These are phyloP conservation scores for Oryza brachyantha DNA, from an alignment of 176 grass and related monocot species.

Conservation along the genomic window DNA sequence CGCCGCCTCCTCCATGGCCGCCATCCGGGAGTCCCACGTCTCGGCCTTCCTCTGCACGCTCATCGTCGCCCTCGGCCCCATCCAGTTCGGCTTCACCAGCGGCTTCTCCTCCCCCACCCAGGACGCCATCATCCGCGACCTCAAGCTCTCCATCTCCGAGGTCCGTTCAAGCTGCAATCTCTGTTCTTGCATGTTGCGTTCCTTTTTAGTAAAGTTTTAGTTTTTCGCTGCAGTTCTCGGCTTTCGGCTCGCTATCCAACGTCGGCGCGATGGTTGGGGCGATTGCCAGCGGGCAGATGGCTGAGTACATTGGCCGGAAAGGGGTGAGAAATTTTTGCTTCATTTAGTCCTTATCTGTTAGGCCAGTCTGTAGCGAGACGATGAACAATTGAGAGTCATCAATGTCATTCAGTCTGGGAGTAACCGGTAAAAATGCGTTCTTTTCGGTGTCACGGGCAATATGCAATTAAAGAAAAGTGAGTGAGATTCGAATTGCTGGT, in stretches of 20 bases:
- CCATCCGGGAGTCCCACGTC: slow-evolving; percentile 20
- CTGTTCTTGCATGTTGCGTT: neutral
- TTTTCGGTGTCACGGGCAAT: neutral
- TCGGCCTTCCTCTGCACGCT: slow-evolving; percentile 80
- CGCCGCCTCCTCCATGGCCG: slow-evolving; percentile 47
- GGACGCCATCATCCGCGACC: slow-evolving; percentile 66
- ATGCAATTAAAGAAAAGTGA: neutral
- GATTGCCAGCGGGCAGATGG: slow-evolving; percentile 88
- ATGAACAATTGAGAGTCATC: neutral
- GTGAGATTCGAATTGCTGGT: neutral
- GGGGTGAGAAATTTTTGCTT: slow-evolving; percentile 46
- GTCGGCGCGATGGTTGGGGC: slow-evolving; percentile 92
- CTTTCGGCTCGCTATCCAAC: slow-evolving; percentile 80
- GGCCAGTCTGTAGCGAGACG: neutral
- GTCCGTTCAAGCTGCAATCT: neutral
- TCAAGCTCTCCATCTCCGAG: slow-evolving; percentile 78
- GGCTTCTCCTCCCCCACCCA: slow-evolving; percentile 88
- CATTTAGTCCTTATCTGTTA: neutral
- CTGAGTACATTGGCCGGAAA: slow-evolving; percentile 85
- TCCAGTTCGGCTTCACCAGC: slow-evolving; percentile 80
- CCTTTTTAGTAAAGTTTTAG: neutral
- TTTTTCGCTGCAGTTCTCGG: slow-evolving; percentile 52
- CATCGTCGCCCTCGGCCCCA: slow-evolving; percentile 69
- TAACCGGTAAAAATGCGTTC: neutral
- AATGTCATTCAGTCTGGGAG: neutral